Conservation (phyloP, 2,329 filamentous ascomycete species). For the Cucurbitaria berberidis region DNA sequence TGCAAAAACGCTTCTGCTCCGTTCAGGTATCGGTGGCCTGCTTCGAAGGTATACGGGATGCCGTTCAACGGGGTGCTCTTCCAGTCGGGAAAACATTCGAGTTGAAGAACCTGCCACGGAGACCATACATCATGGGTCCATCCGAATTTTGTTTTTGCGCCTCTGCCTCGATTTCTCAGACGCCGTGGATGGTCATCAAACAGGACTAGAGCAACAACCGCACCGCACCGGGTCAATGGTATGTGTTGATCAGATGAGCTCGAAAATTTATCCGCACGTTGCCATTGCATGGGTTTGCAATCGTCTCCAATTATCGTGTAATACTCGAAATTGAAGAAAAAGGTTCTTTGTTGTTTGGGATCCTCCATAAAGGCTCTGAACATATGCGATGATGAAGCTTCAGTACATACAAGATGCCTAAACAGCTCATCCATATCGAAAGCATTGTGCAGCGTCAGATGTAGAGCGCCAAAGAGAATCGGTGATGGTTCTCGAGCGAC, state of each 20-base stretch:
- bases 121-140: conserved; percentile 65
- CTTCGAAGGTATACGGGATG: conserved; percentile 63
- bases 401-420: conserved; percentile 59
- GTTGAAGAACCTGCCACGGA: conserved; percentile 61
- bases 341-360: conserved; percentile 59
- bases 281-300: conserved; percentile 65
- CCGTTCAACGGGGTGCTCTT: conserved; percentile 44
- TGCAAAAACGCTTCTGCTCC: conserved; percentile 68
- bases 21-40: conserved; percentile 63
- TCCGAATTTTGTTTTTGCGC: conserved; percentile 57
- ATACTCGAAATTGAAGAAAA: conserved; percentile 70
- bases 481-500: conserved; percentile 67
- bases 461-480: conserved; percentile 64
- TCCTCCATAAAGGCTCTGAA: conserved; percentile 57
- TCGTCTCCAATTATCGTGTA: conserved; percentile 65
- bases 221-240: conserved; percentile 65
- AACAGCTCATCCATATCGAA: conserved; percentile 70
- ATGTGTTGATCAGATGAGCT: conserved; percentile 58
- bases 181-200: conserved; percentile 59
- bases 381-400: conserved; percentile 54
- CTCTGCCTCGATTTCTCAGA: conserved; percentile 57
- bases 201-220: conserved; percentile 64
- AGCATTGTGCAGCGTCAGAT: conserved; percentile 62
- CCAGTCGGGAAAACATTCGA: conserved; percentile 55
- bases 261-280: conserved; percentile 59